Evolutionary conservation across 257 asterid species (phyloP), one percentile per base, ranked within the genome.

Genomic region (Solanum chiquidenum): DNA sequence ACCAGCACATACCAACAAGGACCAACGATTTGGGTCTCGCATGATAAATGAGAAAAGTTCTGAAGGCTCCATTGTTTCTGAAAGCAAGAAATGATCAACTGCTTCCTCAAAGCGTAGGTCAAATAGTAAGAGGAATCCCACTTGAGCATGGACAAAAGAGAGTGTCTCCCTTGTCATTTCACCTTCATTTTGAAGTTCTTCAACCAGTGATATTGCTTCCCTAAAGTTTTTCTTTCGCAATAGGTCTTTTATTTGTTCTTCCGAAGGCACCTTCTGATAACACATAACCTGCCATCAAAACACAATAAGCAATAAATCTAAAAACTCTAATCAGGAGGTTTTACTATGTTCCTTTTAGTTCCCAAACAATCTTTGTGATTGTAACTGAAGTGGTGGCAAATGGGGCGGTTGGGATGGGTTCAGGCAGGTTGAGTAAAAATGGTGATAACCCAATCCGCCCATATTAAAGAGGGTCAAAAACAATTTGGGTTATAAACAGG

Each of bases 21-120:
- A 94, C 99, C 99, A 97, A 69, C 98, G 98, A 92, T 95, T 95
- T 83, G 99, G 99, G 91, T 95, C 99, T 69, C 93, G 94, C 96
- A 93, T 92, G 91, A 97, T 95, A 90, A 97, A 95, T 25, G 99
- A 98, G 86, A 97, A 97, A 92, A 97, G 89, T 93, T 95, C 99
- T 86, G 98, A 97, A 90, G 99, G 98, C 92, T 91, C 98, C 99
- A 97, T 94, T 40, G 92, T 92, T 83, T 97, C 98, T 89, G 99
- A 92, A 72, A 92, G 96, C 94, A 97, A 90, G 94, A 97, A 95
- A 89, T 97, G 98, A 91, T 95, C 94, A 42, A 95, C 94, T 87
- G 99, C 99, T 90, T 97, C 96, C 93, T 93, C 94, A 95, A 97
- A 95, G 85, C 90, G 98, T 92, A 97, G 89, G 91, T 92, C 98